Evolutionary conservation across 2,329 filamentous ascomycete species (phyloP), one percentile per base, ranked within the genome.

Genomic region (Phaeosphaeriaceae sp.): DNA sequence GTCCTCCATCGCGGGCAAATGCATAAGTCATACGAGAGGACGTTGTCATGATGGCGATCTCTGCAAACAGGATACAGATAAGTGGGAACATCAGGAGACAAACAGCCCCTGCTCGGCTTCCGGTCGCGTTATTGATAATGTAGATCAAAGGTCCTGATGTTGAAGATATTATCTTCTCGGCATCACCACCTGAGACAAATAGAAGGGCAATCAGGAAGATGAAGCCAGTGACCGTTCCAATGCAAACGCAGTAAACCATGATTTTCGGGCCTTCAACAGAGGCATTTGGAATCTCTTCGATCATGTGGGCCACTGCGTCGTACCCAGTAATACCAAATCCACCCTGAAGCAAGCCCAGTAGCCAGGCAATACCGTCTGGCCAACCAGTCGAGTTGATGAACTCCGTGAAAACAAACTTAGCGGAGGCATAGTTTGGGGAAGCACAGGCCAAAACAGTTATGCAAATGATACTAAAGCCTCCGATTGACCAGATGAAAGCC

Each of bases 371-470:
- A 0, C 86, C 86, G 70, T 88, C 84, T 0, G 87, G 86, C 87
- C 86, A 89, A 34, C 85, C 85, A 7, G 83, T 85, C 38, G 81
- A 69, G 57, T 91, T 91, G 66, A 88, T 81, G 62, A 90, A 90
- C 1, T 83, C 71, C 4, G 80, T 77, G 55, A 88, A 90, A 9
- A 90, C 87, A 43, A 87, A 88, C 8, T 79, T 68, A 13, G 79
- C 87, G 6, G 79, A 81, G 60, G 85, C 85, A 63, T 83, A 90
- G 56, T 86, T 76, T 0, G 86, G 86, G 2, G 87, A 81, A 0
- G 86, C 79, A 62, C 85, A 88, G 3, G 86, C 80, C 40, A 92
- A 73, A 0, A 88, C 77, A 0, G 87, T 88, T 54, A 90, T 88
- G 54, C 79, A 87, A 56, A 91, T 89, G 48, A 90, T 76, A 35